A percentile compares a stretch with the other conserved stretches of the same genome.
These are phyloP conservation scores for Boeremia lycopersici DNA, from an alignment of 2,329 filamentous ascomycete genomes.

Conservation along the genomic window DNA sequence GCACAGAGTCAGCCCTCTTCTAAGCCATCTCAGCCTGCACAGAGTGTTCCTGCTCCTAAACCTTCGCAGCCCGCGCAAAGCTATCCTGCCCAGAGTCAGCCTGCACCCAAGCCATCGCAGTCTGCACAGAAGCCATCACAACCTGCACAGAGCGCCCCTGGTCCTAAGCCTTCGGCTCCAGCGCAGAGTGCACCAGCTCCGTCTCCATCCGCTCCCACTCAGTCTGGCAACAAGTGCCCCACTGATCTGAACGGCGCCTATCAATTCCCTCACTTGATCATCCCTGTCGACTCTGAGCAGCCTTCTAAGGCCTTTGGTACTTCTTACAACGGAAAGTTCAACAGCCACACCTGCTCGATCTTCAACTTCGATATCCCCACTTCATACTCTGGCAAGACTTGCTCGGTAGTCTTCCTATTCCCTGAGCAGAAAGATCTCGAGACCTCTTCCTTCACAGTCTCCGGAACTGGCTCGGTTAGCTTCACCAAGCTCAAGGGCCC, in stretches of 20 bases:
- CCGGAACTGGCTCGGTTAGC: slow-evolving; percentile 59
- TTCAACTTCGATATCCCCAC: slow-evolving; percentile 73
- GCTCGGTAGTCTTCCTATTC: slow-evolving; percentile 69
- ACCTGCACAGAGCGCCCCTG: background rate
- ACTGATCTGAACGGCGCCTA: slow-evolving; percentile 32
- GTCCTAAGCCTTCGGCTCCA: slow-evolving; percentile 3
- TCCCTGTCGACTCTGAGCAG: slow-evolving; percentile 62
- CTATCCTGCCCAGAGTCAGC: background rate
- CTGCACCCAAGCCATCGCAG: background rate
- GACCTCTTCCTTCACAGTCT: slow-evolving; percentile 64
- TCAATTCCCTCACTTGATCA: slow-evolving; percentile 65
- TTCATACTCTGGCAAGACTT: slow-evolving; percentile 62
- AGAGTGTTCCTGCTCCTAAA: slow-evolving; percentile 2
- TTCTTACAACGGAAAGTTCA: slow-evolving; percentile 58
- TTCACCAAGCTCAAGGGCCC: slow-evolving; percentile 57
- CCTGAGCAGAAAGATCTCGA: slow-evolving; percentile 62
- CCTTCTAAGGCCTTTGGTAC: slow-evolving; percentile 61
- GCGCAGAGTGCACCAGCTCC: slow-evolving; percentile 3
- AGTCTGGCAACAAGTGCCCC: slow-evolving; percentile 23
- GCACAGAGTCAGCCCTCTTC: background rate
- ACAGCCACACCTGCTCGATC: slow-evolving; percentile 58
- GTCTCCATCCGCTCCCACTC: slow-evolving; percentile 7
- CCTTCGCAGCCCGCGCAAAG: slow-evolving; percentile 1
- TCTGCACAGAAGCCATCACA: background rate
- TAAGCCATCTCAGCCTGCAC: background rate